Evolutionary conservation across 2,329 filamentous ascomycete species (phyloP), one percentile per base, ranked within the genome.

Genomic region (Sporothrix protearum): DNA sequence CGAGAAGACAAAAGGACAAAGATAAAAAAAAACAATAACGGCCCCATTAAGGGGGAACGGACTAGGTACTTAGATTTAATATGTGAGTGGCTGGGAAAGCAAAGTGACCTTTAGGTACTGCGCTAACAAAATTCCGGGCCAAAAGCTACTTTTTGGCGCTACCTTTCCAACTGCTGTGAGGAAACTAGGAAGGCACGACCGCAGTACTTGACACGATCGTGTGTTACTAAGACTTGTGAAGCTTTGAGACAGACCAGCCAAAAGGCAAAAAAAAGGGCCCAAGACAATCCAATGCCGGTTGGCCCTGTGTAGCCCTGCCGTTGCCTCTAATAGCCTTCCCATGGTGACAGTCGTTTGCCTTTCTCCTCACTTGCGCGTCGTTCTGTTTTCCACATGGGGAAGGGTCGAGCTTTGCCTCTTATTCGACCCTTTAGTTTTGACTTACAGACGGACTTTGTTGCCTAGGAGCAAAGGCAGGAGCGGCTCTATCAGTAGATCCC

Each of bases 151-250:
- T 70, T 33, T 14, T 63, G 53, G 68, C 68, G 36, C 68, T 73
- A 72, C 68, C 33, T 33, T 10, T 51, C 28, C n/a, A 39, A 66
- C 66, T 55, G 71, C 39, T 72, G 39, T 69, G 59, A 64, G 36
- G 69, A 64, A 71, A 69, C 67, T 53, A 66, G 66, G 66, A 70
- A 73, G 70, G 70, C 51, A 71, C 69, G 72, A 67, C 71, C 36
- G 25, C 42, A 33, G 19, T 49, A 30, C 39, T 22, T 51, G 71
- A 25, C 51, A 68, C 36, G 53, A 71, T 69, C 63, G 42, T 72
- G 71, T 70, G 67, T 72, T 59, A 72, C 71, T 72, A 64, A 68
- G 63, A 53, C 45, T 57, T 2, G 70, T 33, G 59, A 67, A 47
- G 64, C 28, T 45, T 63, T 49, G 30, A 69, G 68, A 61, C 53